Percentiles rank a stretch among this genome's conserved stretches.
Conservation (phyloP, 2,329 filamentous ascomycete genomes). For the Fusarium albosuccineum region DNA sequence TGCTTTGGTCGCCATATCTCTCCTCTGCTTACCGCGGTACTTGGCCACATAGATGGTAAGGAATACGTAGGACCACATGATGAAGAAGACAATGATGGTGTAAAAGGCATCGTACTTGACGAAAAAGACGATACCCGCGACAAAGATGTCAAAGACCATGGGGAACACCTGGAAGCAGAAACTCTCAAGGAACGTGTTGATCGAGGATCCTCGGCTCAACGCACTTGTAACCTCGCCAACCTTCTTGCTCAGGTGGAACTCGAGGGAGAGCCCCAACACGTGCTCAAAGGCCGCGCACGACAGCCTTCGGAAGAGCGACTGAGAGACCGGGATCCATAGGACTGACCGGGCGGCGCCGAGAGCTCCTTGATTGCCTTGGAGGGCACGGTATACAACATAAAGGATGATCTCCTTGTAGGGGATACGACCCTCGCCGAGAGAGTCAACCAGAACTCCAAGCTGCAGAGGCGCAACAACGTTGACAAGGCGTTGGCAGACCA, state of each 20-base stretch:
- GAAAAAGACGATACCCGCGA: slow-evolving; percentile 63
- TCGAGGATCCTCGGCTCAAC: slow-evolving; percentile 60
- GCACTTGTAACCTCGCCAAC: slow-evolving; percentile 66
- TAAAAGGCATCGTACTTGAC: slow-evolving; percentile 62
- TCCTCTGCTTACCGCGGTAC: slow-evolving; percentile 57
- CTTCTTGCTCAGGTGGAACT: slow-evolving; percentile 65
- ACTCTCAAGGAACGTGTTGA: slow-evolving; percentile 64
- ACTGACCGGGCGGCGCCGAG: slow-evolving; percentile 58
- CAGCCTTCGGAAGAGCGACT: slow-evolving; percentile 58
- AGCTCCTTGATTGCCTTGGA: slow-evolving; percentile 61
- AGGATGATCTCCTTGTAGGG: slow-evolving; percentile 59
- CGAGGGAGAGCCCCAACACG: slow-evolving; percentile 60
- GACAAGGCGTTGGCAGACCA: slow-evolving; percentile 58
- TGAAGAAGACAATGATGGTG: slow-evolving; percentile 61
- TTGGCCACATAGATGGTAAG: slow-evolving; percentile 65
- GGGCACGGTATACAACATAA: slow-evolving; percentile 58
- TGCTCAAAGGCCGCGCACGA: slow-evolving; percentile 62
- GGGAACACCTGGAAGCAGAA: slow-evolving; percentile 64
- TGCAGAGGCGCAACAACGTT: slow-evolving; percentile 60
- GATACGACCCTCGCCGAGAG: slow-evolving; percentile 56
- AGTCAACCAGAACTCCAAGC: slow-evolving; percentile 56
- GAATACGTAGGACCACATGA: slow-evolving; percentile 64
- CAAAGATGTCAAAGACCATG: slow-evolving; percentile 63
- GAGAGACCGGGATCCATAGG: slow-evolving; percentile 63
- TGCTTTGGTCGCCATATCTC: slow-evolving; percentile 59